Evolutionary conservation across 2,329 filamentous ascomycete species (phyloP).

Genomic region (Diplodia sapinea): DNA sequence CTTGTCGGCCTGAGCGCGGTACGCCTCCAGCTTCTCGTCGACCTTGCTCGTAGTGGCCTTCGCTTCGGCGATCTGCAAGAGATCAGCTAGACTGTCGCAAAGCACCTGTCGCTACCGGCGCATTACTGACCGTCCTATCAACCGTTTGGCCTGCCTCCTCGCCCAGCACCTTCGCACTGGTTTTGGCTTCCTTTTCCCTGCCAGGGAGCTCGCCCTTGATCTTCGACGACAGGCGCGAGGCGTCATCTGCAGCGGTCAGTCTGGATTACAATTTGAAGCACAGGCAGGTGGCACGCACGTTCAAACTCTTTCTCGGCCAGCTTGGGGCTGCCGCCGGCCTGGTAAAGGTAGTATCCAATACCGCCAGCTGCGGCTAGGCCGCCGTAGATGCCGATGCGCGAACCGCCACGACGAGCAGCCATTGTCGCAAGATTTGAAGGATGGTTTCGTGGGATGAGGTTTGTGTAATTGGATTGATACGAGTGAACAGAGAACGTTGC

Average conservation of each 20-base stretch:
- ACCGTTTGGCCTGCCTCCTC: conserved; percentile 58
- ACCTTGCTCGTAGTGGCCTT: conserved; percentile 64
- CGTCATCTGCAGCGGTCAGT: conserved; percentile 67
- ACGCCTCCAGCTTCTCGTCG: conserved; percentile 63
- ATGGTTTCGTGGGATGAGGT: not conserved
- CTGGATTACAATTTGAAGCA: conserved; percentile 32
- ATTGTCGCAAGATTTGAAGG: conserved; percentile 18
- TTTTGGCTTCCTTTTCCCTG: conserved; percentile 66
- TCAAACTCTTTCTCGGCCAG: conserved; percentile 86
- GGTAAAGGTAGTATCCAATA: conserved; percentile 89
- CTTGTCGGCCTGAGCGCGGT: conserved; percentile 63
- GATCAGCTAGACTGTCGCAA: not conserved
- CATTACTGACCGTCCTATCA: conserved; percentile 62
- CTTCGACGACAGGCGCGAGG: conserved; percentile 69
- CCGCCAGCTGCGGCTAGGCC: conserved; percentile 46
- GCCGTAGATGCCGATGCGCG: conserved; percentile 13
- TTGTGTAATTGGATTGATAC: not conserved
- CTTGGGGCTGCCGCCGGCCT: conserved; percentile 78
- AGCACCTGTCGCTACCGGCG: conserved; percentile 42
- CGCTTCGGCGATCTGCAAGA: conserved; percentile 46
- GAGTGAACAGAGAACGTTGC: not conserved
- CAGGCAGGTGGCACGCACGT: conserved; percentile 61
- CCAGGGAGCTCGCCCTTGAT: conserved; percentile 71
- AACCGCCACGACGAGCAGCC: conserved; percentile 21
- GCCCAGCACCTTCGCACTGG: conserved; percentile 61